Conservation (phyloP, 2,329 filamentous ascomycete genomes). For the Colletotrichum destructivum region DNA sequence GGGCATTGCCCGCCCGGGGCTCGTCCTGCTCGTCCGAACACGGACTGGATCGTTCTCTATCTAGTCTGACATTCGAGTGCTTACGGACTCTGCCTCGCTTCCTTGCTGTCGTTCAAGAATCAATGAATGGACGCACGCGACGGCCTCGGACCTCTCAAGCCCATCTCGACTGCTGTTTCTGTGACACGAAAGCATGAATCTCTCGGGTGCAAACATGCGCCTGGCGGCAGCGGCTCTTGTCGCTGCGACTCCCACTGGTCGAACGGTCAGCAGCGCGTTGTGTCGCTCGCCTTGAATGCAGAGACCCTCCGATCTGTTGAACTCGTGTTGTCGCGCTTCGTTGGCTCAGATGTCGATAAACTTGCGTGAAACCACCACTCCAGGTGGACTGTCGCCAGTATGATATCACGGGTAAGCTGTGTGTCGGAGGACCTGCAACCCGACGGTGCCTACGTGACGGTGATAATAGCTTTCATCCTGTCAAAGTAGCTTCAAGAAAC, state of each 20-base stretch:
- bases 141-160: slow-evolving; percentile 13
- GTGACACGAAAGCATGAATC: slow-evolving; percentile 35
- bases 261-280: too few relatives aligned
- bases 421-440: neutral
- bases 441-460: neutral
- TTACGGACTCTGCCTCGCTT: neutral
- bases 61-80: neutral
- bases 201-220: slow-evolving; percentile 14
- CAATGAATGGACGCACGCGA: slow-evolving; percentile 3
- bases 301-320: neutral
- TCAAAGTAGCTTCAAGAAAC: neutral
- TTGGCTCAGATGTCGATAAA: neutral
- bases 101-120: neutral
- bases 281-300: neutral
- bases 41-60: neutral
- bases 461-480: neutral
- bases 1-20: neutral
- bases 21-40: slow-evolving; percentile 22
- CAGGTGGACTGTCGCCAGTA: neutral
- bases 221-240: slow-evolving; percentile 2
- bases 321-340: neutral
- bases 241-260: neutral
- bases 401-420: neutral
- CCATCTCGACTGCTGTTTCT: slow-evolving; percentile 11
- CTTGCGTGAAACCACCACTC: neutral